Evolutionary conservation across 1,284 basidiomycete species (phyloP), one percentile per base, ranked within the genome.

Genomic region (Cronartium quercuum): DNA sequence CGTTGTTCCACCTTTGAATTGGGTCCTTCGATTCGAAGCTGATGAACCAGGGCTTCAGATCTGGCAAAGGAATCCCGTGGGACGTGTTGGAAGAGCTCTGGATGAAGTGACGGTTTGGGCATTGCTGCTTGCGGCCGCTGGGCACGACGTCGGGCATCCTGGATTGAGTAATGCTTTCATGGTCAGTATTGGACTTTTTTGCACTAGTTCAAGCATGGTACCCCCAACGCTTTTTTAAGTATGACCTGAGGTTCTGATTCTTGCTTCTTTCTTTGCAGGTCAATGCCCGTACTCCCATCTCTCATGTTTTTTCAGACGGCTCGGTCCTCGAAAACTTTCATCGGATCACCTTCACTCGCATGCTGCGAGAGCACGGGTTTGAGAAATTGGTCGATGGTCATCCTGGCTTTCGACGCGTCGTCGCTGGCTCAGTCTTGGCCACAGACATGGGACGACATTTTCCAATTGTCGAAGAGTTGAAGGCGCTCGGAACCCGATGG

Each of bases 301-400:
- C 92, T 0, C 85, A 89, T 29, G 87, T 97, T 0, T 97, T 91
- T 81, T 90, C 92, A 78, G 89, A 92, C 80, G 88, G 90, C 79
- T 94, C 91, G 1, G 89, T 93, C 0, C 85, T 97, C 40, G 94
- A 97, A 80, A 91, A 94, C 78, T 90, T 97, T 88, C 94, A 96
- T 83, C 91, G 88, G 79, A 87, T 91, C 70, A 85, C 96, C 51
- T 85, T 96, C 58, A 84, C 93, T 21, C 88, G 89, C 75, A 87
- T 92, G 44, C 89, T 96, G 83, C 87, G 90, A 44, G 87, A 88
- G 76, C 89, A 94, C 80, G 89, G 91, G 2, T 85, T 95, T 67
- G 81, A 81, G 24, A 84, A 83, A 79, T 80, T 85, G 29, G 78
- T 85, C 47, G 82, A 79, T 21, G 77, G 78, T 15, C 62, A 73